Conservation (phyloP, 148 eudicot species). For the Arctostaphylos glauca region DNA sequence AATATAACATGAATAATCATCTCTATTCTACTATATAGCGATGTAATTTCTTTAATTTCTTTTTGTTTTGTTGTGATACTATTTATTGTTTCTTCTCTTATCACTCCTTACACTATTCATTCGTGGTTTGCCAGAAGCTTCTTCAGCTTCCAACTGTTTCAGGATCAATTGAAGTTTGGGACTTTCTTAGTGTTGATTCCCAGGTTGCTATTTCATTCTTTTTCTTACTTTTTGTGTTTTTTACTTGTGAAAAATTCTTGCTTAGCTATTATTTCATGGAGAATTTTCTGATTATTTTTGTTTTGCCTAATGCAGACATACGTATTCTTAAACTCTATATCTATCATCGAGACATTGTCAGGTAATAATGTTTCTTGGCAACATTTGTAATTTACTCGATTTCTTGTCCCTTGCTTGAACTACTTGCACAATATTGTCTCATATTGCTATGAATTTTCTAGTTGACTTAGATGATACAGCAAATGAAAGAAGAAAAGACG, state of each 20-base stretch:
- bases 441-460: slow-evolving; percentile 15
- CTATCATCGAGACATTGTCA: slow-evolving; percentile 80
- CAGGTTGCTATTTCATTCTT: slow-evolving; percentile 58
- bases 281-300: slow-evolving; percentile 15
- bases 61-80: background rate
- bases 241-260: slow-evolving; percentile 4
- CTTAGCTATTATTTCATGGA: background rate
- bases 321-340: slow-evolving; percentile 77
- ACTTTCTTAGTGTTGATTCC: slow-evolving; percentile 97
- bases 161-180: slow-evolving; percentile 98
- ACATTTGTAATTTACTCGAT: background rate
- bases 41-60: background rate
- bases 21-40: background rate
- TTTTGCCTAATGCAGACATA: slow-evolving; percentile 68
- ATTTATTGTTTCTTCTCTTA: slow-evolving; percentile 11
- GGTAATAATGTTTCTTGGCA: slow-evolving; percentile 41
- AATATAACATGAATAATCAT: background rate
- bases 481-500: slow-evolving; percentile 37
- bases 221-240: slow-evolving; percentile 8
- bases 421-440: slow-evolving; percentile 16
- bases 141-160: slow-evolving; percentile 91
- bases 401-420: slow-evolving; percentile 1
- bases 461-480: slow-evolving; percentile 34
- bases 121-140: slow-evolving; percentile 60
- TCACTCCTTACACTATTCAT: slow-evolving; percentile 14